phyloP scores from a whole-genome alignment of 225 moss, liverwort and hornwort genomes.

The Anthoceros angustus region DNA sequence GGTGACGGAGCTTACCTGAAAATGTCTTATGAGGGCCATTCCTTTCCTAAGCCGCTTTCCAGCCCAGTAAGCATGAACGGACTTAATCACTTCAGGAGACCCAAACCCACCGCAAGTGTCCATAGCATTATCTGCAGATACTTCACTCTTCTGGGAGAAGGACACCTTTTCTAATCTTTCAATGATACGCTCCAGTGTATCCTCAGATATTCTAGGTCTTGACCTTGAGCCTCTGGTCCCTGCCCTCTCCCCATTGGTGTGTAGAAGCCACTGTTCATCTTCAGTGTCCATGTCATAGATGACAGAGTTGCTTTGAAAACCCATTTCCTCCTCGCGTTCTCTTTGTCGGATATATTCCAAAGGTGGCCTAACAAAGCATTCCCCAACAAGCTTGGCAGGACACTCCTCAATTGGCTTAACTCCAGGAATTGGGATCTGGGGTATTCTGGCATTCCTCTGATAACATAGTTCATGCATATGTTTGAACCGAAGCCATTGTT shows the following conservation, averaged over 20 bases:
- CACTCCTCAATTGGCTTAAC: slow-evolving; percentile 67
- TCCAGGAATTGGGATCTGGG: slow-evolving; percentile 93
- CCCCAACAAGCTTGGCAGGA: slow-evolving; percentile 31
- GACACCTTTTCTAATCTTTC: slow-evolving; percentile 80
- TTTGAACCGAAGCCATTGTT: slow-evolving; percentile 89
- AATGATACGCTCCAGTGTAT: slow-evolving; percentile 73
- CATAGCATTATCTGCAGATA: background rate
- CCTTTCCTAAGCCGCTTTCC: slow-evolving; percentile 69
- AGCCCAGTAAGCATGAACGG: slow-evolving; percentile 61
- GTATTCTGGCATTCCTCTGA: slow-evolving; percentile 64
- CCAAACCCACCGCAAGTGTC: slow-evolving; percentile 12
- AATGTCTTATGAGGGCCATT: slow-evolving; percentile 74
- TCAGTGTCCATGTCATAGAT: slow-evolving; percentile 96
- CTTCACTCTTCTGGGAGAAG: slow-evolving; percentile 36
- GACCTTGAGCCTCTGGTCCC: slow-evolving; percentile 53
- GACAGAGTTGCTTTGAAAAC: slow-evolving; percentile 44
- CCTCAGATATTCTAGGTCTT: slow-evolving; percentile 68
- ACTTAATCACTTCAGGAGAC: slow-evolving; percentile 53
- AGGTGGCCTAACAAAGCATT: slow-evolving; percentile 49
- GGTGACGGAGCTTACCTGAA: slow-evolving; percentile 42
- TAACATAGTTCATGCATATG: slow-evolving; percentile 89
- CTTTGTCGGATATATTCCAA: slow-evolving; percentile 52
- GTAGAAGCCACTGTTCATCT: slow-evolving; percentile 79
- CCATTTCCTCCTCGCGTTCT: slow-evolving; percentile 70
- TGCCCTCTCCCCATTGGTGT: slow-evolving; percentile 50